Base-by-base conservation (phyloP, 306 rosid species). In the Lathyrus oleraceus region DNA sequence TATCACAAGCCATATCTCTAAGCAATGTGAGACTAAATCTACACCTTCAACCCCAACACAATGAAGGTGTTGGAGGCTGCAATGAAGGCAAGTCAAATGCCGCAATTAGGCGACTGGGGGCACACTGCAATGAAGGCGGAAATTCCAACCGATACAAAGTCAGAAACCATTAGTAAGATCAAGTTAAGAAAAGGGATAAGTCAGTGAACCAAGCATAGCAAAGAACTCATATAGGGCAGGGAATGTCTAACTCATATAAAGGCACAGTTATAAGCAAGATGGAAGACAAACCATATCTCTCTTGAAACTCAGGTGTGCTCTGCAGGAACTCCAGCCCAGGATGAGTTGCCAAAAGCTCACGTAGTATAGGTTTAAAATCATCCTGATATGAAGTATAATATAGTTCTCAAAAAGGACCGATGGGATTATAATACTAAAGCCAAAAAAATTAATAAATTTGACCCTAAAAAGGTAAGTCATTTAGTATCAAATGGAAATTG, bases 301-400 rank as follows among this genome's bases (percentile, higher is more conserved):
- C 99, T 84, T 95, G 99, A 87, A 95, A 95, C 82, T 95, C 99
- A 40, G 96, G 99, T 39, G 99, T 95, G 74, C 95, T 85, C 84
- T 91, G 99, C 78, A 95, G 83, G 85, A 95, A 95, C 82, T 95
- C 99, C 77, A 95, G 76, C 79, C 99, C 99, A 23, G 99, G 95
- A 81, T 95, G 99, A 67, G 95, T 85, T 47, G 96, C 89, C 92
- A 95, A 87, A 73, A 95, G 95, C 83, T 95, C 99, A 43, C 88
- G 87, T 61, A 95, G 91, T 75, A 95, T 85, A 11, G 97, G 93
- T 86, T 95, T 95, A 80, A 95, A 95, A 78, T 91, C 99, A 82
- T 95, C 96, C 99, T 95, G 81, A 45, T 56, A 76, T 12, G 20
- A 44, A 65, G 61, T 36, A 40, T 48, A 66, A 65, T 30, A 74